Conservation (phyloP, 139 green algal species). For the Diplosphaera chodatii region DNA sequence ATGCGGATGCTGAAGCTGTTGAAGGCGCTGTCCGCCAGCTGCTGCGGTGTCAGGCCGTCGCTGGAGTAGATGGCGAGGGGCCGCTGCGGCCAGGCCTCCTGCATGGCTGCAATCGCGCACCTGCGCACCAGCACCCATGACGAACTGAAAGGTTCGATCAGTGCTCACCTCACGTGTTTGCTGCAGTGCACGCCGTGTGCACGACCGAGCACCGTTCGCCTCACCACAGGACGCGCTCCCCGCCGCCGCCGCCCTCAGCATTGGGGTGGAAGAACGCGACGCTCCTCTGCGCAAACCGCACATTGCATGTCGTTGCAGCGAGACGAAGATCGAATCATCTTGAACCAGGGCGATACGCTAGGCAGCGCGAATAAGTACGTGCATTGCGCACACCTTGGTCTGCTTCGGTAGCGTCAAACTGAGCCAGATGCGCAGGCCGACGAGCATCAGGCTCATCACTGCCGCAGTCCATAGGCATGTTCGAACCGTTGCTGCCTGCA, state of each 20-base stretch:
- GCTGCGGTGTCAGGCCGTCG: conserved; percentile 25
- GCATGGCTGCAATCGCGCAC: conserved; percentile 44
- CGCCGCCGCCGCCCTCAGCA: conserved; percentile 84
- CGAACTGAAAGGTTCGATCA: too few species aligned
- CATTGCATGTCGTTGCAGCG: too few species aligned
- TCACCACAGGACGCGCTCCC: conserved; percentile 92
- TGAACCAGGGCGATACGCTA: too few species aligned
- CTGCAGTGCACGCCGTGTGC: too few species aligned
- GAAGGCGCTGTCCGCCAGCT: conserved; percentile 43
- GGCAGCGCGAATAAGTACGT: too few species aligned
- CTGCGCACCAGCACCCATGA: conserved; percentile 33
- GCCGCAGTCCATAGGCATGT: background rate
- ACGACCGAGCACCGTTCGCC: too few species aligned
- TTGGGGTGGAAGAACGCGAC: conserved; percentile 93
- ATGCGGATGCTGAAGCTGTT: conserved; percentile 63
- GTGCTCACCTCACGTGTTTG: too few species aligned
- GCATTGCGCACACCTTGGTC: background rate
- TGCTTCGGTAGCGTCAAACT: background rate
- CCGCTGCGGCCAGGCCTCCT: conserved; percentile 13
- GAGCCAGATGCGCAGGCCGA: background rate
- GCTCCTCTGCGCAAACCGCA: conserved; percentile 44
- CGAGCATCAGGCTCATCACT: too few species aligned
- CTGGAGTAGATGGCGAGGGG: conserved; percentile 66
- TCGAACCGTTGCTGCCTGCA: background rate
- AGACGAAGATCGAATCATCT: too few species aligned